Evolutionary conservation across 805 yeast genomes (phyloP).

Genomic region (Zygosaccharomyces pseudorouxii): DNA sequence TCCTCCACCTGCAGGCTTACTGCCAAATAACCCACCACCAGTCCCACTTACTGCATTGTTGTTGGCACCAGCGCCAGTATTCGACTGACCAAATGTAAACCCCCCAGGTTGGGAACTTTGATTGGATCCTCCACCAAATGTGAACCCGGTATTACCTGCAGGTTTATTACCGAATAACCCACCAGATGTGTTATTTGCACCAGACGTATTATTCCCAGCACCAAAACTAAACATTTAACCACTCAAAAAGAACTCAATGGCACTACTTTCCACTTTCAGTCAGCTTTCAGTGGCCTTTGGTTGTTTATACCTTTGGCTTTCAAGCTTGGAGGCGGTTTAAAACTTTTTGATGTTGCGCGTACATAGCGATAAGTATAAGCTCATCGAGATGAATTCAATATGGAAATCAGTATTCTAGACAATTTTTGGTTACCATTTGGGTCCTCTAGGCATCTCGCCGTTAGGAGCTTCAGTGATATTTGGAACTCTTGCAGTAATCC

Average conservation of each 20-base stretch:
- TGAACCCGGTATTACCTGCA: slow-evolving; percentile 15
- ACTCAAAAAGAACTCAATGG: slow-evolving; percentile 1
- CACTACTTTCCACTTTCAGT: background rate
- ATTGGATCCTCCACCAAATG: slow-evolving; percentile 16
- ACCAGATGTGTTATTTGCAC: slow-evolving; percentile 8
- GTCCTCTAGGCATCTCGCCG: slow-evolving; percentile 24
- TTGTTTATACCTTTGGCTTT: background rate
- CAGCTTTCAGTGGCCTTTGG: background rate
- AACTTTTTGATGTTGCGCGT: slow-evolving; percentile 6
- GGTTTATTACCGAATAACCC: slow-evolving; percentile 20
- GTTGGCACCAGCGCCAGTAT: slow-evolving; percentile 5
- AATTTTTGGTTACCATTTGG: slow-evolving; percentile 12
- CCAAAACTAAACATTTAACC: slow-evolving; percentile 23
- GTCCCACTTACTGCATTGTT: slow-evolving; percentile 8
- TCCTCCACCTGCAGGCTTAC: slow-evolving; percentile 30
- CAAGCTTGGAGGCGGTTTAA: slow-evolving; percentile 1
- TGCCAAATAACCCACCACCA: slow-evolving; percentile 35
- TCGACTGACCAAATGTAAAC: slow-evolving; percentile 16
- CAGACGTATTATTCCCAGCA: slow-evolving; percentile 12
- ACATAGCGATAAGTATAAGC: slow-evolving; percentile 5
- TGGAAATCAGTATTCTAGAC: slow-evolving; percentile 12
- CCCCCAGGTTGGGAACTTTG: slow-evolving; percentile 9
- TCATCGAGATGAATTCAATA: slow-evolving; percentile 6
- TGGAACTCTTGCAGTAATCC: slow-evolving; percentile 31
- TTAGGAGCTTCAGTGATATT: slow-evolving; percentile 27